These are phyloP conservation scores for Beauveria australis DNA, from an alignment of 2,329 filamentous ascomycete genomes.

Conservation along the genomic window DNA sequence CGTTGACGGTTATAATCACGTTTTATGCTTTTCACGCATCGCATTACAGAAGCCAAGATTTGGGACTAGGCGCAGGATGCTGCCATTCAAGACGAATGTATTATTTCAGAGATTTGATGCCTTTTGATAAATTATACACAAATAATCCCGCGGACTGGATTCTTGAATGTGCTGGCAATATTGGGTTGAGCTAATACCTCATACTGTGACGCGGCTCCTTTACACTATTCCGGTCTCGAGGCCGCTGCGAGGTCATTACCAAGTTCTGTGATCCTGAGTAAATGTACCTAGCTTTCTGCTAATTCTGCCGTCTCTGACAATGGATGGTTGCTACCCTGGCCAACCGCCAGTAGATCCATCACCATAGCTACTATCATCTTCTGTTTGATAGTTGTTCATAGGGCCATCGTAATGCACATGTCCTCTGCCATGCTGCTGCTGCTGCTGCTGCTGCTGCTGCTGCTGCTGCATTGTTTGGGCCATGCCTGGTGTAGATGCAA, in stretches of 20 bases:
- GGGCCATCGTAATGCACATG: not conserved
- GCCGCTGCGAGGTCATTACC: not conserved
- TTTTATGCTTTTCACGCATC: not conserved
- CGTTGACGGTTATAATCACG: not conserved
- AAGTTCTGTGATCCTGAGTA: not conserved
- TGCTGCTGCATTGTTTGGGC: not conserved
- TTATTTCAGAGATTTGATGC: not conserved
- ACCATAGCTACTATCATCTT: not conserved
- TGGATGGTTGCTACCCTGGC: not conserved
- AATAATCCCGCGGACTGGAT: no score
- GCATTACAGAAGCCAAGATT: not conserved
- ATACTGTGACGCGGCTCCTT: no score
- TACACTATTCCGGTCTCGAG: not conserved
- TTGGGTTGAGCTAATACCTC: no score
- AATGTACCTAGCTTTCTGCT: no score
- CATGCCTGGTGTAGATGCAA: not conserved
- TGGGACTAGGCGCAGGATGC: not conserved
- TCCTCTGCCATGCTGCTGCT: not conserved
- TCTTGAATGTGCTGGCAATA: not conserved
- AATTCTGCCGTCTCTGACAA: not conserved
- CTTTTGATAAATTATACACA: not conserved
- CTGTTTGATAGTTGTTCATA: not conserved
- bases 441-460: not conserved
- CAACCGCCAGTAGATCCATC: constrained; percentile 5
- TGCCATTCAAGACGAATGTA: not conserved